These are phyloP conservation scores for Biscogniauxia mediterranea DNA, from an alignment of 2,329 filamentous ascomycete species.

Conservation along the genomic window DNA sequence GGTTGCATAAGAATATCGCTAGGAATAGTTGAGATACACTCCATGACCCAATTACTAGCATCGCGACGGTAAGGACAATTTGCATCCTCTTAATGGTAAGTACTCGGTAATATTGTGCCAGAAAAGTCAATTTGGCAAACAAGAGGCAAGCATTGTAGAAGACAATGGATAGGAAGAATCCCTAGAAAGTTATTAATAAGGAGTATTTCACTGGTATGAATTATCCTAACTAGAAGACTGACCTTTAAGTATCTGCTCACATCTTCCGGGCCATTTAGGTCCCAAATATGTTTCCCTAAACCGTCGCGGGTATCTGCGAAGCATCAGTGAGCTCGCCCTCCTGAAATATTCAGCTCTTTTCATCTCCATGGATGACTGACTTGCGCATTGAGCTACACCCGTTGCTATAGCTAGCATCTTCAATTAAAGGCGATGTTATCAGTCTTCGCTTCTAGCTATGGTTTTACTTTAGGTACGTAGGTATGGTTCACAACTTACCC, in stretches of 20 bases:
- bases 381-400: conserved; percentile 23
- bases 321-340: conserved; percentile 5
- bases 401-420: conserved; percentile 23
- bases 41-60: conserved; percentile 35
- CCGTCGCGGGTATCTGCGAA: conserved; percentile 23
- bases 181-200: conserved; percentile 21
- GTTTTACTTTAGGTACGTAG: neutral
- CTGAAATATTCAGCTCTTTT: neutral
- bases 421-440: conserved; percentile 2
- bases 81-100: conserved; percentile 33
- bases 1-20: conserved; percentile 36
- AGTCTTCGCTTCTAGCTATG: neutral
- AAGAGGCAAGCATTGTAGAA: conserved; percentile 38
- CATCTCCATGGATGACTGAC: conserved; percentile 13
- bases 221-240: neutral
- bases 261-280: conserved; percentile 13
- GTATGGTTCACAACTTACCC: conserved; percentile 36
- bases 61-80: conserved; percentile 29
- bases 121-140: conserved; percentile 37
- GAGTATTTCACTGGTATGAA: neutral
- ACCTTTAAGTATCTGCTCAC: conserved; percentile 22
- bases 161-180: conserved; percentile 38
- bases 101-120: conserved; percentile 40
- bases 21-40: conserved; percentile 37
- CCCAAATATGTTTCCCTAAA: conserved; percentile 25